Evolutionary conservation across 2,329 filamentous ascomycete genomes (phyloP).

Genomic region (Leptographium flavum): DNA sequence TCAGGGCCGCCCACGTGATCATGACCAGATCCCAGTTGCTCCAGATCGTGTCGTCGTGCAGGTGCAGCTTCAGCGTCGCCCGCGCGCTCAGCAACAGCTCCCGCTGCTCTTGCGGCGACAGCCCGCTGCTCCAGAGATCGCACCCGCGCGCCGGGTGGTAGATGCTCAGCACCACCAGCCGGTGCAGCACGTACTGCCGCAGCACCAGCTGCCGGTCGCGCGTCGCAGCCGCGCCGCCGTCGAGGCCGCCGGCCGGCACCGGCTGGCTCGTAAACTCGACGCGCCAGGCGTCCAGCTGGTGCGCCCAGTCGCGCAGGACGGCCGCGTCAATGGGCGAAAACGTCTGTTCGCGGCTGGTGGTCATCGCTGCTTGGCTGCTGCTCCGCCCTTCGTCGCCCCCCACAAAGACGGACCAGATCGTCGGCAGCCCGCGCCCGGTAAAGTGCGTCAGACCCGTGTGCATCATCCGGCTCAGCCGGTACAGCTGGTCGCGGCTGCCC

Average conservation of each 20-base stretch:
- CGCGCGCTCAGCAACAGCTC: constrained; percentile 9
- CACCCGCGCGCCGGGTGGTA: constrained; percentile 11
- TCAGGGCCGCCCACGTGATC: constrained; percentile 10
- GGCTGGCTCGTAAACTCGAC: constrained; percentile 6
- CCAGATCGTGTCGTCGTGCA: constrained; percentile 9
- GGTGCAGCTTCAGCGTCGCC: constrained; percentile 9
- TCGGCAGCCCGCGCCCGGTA: constrained; percentile 10
- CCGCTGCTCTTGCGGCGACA: constrained; percentile 9
- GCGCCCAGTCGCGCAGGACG: constrained; percentile 10
- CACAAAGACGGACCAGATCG: constrained; percentile 9
- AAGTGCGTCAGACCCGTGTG: constrained; percentile 10
- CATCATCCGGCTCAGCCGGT: constrained; percentile 11
- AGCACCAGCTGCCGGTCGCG: constrained; percentile 7
- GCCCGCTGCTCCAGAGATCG: constrained; percentile 7
- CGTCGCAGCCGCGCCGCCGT: not conserved
- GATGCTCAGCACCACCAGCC: constrained; percentile 8
- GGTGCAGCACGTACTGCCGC: constrained; percentile 10
- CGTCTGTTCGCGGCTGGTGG: not conserved
- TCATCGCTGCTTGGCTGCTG: not conserved
- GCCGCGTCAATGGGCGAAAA: constrained; percentile 9
- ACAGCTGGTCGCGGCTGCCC: constrained; percentile 7
- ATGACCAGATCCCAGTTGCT: constrained; percentile 11
- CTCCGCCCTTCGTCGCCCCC: not conserved
- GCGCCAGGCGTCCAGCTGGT: constrained; percentile 10
- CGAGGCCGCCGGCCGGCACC: not conserved